Evolutionary conservation across 768 basidiomycete genomes (phyloP), one percentile per base, ranked within the genome.

Genomic region (Lenzites betulinus): DNA sequence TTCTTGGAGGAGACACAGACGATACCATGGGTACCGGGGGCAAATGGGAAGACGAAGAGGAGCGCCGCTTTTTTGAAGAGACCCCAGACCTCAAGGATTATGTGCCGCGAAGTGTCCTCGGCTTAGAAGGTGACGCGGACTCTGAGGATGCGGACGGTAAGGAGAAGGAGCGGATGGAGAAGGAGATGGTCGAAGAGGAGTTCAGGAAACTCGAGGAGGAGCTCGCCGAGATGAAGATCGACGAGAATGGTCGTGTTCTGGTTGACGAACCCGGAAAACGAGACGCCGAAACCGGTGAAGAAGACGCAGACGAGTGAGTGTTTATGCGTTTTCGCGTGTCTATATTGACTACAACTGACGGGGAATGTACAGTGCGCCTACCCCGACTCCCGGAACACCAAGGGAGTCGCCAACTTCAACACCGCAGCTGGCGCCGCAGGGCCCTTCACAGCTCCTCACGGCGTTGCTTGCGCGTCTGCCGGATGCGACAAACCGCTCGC

Each of bases 31-130:
- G 90, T 7, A 52, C 47, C 4, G 60, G 60, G 33, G 90, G 94
- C 3, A 95, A 98, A 73, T 99, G 97, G 97, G 93, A 93, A 73
- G 97, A 98, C 66, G 97, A 98, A 65, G 96, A 99, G 76, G 96
- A 98, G 71, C 81, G 90, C 23, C 79, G 88, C 59, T 98, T 96
- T 74, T 98, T 89, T 66, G 96, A 98, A 70, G 95, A 98, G 61
- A 78, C 97, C 43, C 84, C 91, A 60, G 97, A 98, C 73, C 72
- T 98, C 54, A 89, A 89, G 60, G 93, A 97, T 59, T 93, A 94
- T 59, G 93, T 97, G 2, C 97, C 97, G 0, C 87, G 84, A 51
- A 89, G 87, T 52, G 83, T 98, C 39, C 78, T 98, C 20, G 95
- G 95, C 22, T 80, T 95, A 50, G 80, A 76, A 20, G 72, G 71